Evolutionary conservation across 2,329 filamentous ascomycete species (phyloP).

Genomic region (Ceratocystis harringtonii): DNA sequence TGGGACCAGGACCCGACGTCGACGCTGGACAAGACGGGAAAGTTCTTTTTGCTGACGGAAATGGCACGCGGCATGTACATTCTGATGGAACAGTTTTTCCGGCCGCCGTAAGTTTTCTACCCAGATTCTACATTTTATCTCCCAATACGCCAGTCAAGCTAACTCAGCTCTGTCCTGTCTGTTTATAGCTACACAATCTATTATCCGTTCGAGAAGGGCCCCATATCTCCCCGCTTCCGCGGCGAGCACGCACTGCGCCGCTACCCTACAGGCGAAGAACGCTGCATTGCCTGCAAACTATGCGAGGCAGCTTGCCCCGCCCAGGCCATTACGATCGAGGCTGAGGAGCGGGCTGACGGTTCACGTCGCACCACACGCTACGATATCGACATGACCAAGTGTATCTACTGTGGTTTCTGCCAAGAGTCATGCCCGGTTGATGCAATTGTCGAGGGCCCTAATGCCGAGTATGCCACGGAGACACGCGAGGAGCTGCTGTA

Average conservation of each 20-base stretch:
- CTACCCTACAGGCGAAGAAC: constrained; percentile 94
- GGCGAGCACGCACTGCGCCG: constrained; percentile 92
- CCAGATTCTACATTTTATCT: neutral
- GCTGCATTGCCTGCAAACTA: constrained; percentile 98
- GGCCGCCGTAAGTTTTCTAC: constrained; percentile 65
- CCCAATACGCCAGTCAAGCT: neutral
- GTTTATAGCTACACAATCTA: constrained; percentile 79
- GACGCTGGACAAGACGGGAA: constrained; percentile 68
- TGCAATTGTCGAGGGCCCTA: constrained; percentile 57
- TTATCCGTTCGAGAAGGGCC: constrained; percentile 98
- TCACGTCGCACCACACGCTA: constrained; percentile 91
- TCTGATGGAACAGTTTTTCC: constrained; percentile 92
- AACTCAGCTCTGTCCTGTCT: constrained; percentile 8
- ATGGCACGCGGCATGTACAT: constrained; percentile 98
- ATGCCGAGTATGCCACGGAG: constrained; percentile 49
- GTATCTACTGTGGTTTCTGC: constrained; percentile 99
- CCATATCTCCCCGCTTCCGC: constrained; percentile 93
- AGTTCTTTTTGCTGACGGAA: constrained; percentile 91
- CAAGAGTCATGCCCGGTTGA: constrained; percentile 98
- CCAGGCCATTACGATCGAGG: constrained; percentile 97
- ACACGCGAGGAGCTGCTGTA: constrained; percentile 86
- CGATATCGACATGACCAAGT: constrained; percentile 99
- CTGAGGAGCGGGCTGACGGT: constrained; percentile 92
- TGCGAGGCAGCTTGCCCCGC: constrained; percentile 97
- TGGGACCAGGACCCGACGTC: constrained; percentile 72